Conservation (phyloP, 352 stramenopile species). For the Phytophthora capsici region DNA sequence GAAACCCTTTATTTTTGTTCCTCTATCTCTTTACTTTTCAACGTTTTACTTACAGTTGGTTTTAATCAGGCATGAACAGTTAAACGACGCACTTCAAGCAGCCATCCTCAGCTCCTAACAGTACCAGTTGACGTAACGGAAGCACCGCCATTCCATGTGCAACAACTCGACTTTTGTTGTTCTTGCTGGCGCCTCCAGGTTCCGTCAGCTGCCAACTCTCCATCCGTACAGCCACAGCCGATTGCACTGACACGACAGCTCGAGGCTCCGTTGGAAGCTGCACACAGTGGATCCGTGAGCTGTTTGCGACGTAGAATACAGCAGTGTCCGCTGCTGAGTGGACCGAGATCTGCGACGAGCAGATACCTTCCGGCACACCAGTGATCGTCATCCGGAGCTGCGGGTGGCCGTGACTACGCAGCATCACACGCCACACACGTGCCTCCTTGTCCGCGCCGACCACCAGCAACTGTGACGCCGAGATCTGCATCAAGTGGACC, state of each 20-base stretch:
- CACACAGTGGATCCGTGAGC: slow-evolving; percentile 48
- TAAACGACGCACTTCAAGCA: slow-evolving; percentile 59
- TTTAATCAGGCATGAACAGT: slow-evolving; percentile 1
- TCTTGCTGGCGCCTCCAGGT: slow-evolving; percentile 31
- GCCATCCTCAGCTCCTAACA: slow-evolving; percentile 72
- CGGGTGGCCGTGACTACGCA: slow-evolving; percentile 34
- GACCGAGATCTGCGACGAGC: slow-evolving; percentile 54
- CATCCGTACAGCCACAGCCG: slow-evolving; percentile 34
- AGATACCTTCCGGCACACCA: slow-evolving; percentile 62
- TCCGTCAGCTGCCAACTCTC: slow-evolving; percentile 65
- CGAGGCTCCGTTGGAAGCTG: slow-evolving; percentile 47
- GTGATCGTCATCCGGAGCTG: slow-evolving; percentile 55
- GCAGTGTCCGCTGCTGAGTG: slow-evolving; percentile 50
- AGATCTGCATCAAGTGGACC: slow-evolving; percentile 62
- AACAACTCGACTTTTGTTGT: slow-evolving; percentile 54
- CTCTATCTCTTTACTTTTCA: slow-evolving; percentile 7
- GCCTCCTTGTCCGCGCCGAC: slow-evolving; percentile 72
- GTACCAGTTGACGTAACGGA: slow-evolving; percentile 62
- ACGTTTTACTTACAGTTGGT: slow-evolving; percentile 13
- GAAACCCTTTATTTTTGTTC: slow-evolving; percentile 30
- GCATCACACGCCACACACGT: slow-evolving; percentile 65
- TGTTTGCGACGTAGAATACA: slow-evolving; percentile 54
- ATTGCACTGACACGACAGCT: slow-evolving; percentile 19
- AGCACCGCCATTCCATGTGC: slow-evolving; percentile 54
- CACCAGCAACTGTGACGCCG: slow-evolving; percentile 61